Evolutionary conservation across 768 basidiomycete genomes (phyloP), one percentile per base, ranked within the genome.

Genomic region (Galerina marginata): DNA sequence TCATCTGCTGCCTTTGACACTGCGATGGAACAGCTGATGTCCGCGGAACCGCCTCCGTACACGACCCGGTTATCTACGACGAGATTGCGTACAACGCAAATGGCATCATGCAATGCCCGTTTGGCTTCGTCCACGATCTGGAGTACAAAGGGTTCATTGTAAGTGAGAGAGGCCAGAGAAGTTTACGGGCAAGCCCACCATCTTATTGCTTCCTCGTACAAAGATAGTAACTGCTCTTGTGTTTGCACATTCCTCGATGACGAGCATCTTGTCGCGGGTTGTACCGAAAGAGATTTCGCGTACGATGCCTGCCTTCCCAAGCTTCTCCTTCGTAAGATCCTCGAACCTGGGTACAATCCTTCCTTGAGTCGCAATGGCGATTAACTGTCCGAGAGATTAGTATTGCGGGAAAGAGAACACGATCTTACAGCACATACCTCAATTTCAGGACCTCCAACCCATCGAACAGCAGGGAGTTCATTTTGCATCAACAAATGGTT

Each of bases 61-160:
- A 99, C 97, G 48, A 99, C 95, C 39, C 96, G 88, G 77, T 96
- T 93, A 74, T 99, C 96, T 36, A 91, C 88, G 44, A 99, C 88
- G 51, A 99, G 83, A 71, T 98, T 99, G 59, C 97, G 91, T 48
- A 99, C 96, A 33, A 91, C 96, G 67, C 97, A 99, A 66, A 99
- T 89, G 14, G 97, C 95, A 74, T 99, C 97, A 74, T 99, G 97
- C 37, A 99, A 82, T 4, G 97, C 95, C 33, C 97, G 92, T 74
- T 99, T 99, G 59, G 95, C 96, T 75, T 99, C 97, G 70, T 99
- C 97, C 61, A 99, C 95, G 68, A 99, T 98, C 96, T 99, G 69
- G 5, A 45, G 6, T 38, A 16, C 42, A 42, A 46, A 20, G 44
- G 20, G 12, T 29, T 58, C 43, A 26, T 54, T n/a, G 14, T 6